Percentiles rank a stretch among this genome's conserved stretches.
Evolutionary conservation across 2,329 filamentous ascomycete genomes (phyloP).

Genomic region (Phyllosticta citribraziliensis): DNA sequence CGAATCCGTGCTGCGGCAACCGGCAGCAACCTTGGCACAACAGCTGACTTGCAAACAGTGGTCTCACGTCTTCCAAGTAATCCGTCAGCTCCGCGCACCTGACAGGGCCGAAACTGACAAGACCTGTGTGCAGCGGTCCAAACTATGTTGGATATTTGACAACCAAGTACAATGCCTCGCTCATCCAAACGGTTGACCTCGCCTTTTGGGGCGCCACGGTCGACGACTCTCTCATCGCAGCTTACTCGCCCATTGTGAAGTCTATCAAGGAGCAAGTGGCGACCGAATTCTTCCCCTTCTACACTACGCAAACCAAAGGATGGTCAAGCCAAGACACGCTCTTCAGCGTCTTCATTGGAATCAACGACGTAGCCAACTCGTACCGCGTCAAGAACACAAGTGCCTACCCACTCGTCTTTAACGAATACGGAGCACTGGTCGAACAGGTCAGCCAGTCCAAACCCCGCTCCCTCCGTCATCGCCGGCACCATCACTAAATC

Average conservation of each 20-base stretch:
- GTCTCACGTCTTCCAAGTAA: conserved; percentile 13
- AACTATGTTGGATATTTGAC: conserved; percentile 47
- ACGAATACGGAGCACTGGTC: conserved; percentile 27
- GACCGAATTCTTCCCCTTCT: conserved; percentile 33
- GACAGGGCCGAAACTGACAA: neutral
- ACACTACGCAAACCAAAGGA: conserved; percentile 25
- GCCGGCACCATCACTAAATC: neutral
- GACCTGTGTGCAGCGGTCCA: conserved; percentile 31
- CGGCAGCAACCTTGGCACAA: neutral
- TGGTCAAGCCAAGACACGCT: conserved; percentile 12
- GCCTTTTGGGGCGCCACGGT: conserved; percentile 47
- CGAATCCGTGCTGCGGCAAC: neutral
- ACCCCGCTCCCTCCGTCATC: neutral
- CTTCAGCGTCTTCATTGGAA: conserved; percentile 38
- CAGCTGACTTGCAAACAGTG: conserved; percentile 4
- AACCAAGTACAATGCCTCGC: conserved; percentile 34
- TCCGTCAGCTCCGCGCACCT: neutral
- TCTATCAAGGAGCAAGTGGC: conserved; percentile 44
- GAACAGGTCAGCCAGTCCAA: conserved; percentile 16
- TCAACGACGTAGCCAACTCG: conserved; percentile 46
- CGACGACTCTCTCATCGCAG: conserved; percentile 42
- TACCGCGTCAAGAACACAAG: conserved; percentile 32
- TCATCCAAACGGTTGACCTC: conserved; percentile 44
- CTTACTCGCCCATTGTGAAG: conserved; percentile 40
- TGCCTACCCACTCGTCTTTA: conserved; percentile 27